Base-by-base conservation (phyloP, 2,329 filamentous ascomycete species). In the Colletotrichum eremochloae region DNA sequence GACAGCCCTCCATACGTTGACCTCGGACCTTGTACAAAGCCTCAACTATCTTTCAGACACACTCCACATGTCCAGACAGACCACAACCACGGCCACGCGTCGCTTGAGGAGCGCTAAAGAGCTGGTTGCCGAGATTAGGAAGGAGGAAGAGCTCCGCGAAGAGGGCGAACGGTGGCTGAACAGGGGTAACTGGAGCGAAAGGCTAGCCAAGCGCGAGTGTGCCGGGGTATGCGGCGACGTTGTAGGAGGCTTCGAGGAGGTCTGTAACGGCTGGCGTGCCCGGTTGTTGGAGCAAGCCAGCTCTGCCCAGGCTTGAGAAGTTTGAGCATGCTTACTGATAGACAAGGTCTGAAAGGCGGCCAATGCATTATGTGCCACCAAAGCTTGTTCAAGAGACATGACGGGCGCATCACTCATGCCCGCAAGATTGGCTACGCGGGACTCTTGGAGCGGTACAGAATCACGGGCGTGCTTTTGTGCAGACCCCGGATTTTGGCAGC, bases 41-140 rank as follows among this genome's bases (percentile, higher is more conserved):
- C 88, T 99, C 58, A 94, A 94, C 76, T 93, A 94, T 75, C 86
- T 99, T 5, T 94, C 94, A 8, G 96, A 99, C 80, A 95, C 94
- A 4, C 86, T 99, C 44, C 96, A 98, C 82, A 97, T 98, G 92
- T 95, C 93, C 42, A 91, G 94, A 15, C 96, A 98, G 82, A 93
- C 94, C 1, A 96, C 94, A 0, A 93, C 91, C 3, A 92, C 93
- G 12, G 96, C 96, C 1, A 91, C 92, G 2, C 87, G 96, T 67
- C 89, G 94, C 56, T 84, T 99, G 63, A 92, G 93, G 76, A 93
- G 91, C 46, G 95, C 94, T 8, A 93, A 92, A 76, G 95, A 97
- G 79, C 90, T 97, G 73, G 92, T 98, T 1, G 90, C 91, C 2
- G 96, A 98, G 77, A 92, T 98, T 85, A 89, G 92, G 75, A 89